Evolutionary conservation across 495 filamentous ascomycete genomes (phyloP), one percentile per base, ranked within the genome.

Genomic region (Podospora tetraspora): DNA sequence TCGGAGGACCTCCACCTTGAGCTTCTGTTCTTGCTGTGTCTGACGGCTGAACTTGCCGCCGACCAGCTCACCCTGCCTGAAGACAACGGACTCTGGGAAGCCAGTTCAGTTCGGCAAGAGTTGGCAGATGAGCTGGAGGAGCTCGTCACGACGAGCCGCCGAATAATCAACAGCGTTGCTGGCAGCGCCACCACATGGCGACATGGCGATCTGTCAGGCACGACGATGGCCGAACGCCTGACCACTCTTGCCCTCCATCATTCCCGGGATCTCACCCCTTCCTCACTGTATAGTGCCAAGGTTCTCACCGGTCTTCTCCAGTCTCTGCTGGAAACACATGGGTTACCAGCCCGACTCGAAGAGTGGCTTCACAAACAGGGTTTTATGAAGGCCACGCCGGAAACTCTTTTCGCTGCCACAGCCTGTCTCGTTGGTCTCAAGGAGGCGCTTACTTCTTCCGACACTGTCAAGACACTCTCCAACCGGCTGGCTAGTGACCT

Each of bases 41-140:
- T 86, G 19, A 84, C 82, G 3, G 65, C 68, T 22, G 74, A 79
- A 24, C 69, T 85, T 13, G 80, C 76, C 7, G 66, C 72, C 9
- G 85, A 87, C 61, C 81, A 85, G 62, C 63, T 84, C 24, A 78
- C 78, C 13, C 29, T 80, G 6, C 70, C 69, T 59, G 64, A 73
- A n/a, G 52, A 74, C 3, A 68, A 76, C 43, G 73, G 70, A 1
- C 72, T 83, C 23, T 84, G 81, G 83, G 62, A 23, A 8, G 67
- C 72, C 12, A 56, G 75, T 27, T 70, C 71, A 7, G 68, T 70
- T 6, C 25, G 57, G 13, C 73, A 81, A 1, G 85, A 88, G 27
- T 73, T 82, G 32, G 85, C 89, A 58, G 79, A 80, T 2, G 91
- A 90, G 29, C 84, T 88, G 19, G 73, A 89, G 56, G 84, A 89